phyloP scores from a whole-genome alignment of 805 yeast genomes.

The Clavispora asparagi region DNA sequence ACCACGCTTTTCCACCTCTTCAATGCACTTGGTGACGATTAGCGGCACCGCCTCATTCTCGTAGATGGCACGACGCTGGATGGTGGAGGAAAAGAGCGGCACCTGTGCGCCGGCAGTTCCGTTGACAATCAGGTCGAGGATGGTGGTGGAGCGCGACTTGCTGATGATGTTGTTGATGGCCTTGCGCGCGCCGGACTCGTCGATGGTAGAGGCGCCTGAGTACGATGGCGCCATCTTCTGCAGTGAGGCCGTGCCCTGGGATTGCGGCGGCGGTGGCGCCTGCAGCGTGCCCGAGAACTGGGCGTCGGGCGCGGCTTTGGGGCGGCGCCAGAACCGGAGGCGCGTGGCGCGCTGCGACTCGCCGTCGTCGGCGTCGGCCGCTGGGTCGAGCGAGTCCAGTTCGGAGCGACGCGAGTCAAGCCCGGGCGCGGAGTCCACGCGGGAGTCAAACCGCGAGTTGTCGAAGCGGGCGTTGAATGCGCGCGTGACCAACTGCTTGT shows the following conservation, averaged over 20 bases:
- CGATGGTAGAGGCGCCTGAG: background rate
- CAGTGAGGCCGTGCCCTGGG: background rate
- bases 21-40: slow-evolving; percentile 64
- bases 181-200: slow-evolving; percentile 7
- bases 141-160: slow-evolving; percentile 45
- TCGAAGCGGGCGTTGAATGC: background rate
- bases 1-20: slow-evolving; percentile 75
- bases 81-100: slow-evolving; percentile 45
- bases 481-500: background rate
- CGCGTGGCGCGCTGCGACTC: slow-evolving; percentile 22
- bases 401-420: slow-evolving; percentile 3
- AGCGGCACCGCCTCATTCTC: slow-evolving; percentile 67
- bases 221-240: background rate
- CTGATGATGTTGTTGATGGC: slow-evolving; percentile 16
- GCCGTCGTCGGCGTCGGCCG: background rate
- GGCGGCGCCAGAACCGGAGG: slow-evolving; percentile 42
- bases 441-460: background rate
- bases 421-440: slow-evolving; percentile 5
- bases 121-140: slow-evolving; percentile 32
- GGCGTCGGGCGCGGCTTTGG: slow-evolving; percentile 23
- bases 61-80: slow-evolving; percentile 55
- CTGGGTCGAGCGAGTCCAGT: slow-evolving; percentile 14
- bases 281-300: background rate
- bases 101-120: slow-evolving; percentile 11
- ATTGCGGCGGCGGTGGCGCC: slow-evolving; percentile 1